Evolutionary conservation across 768 basidiomycete species (phyloP).

Genomic region (Baorangia bicolor): DNA sequence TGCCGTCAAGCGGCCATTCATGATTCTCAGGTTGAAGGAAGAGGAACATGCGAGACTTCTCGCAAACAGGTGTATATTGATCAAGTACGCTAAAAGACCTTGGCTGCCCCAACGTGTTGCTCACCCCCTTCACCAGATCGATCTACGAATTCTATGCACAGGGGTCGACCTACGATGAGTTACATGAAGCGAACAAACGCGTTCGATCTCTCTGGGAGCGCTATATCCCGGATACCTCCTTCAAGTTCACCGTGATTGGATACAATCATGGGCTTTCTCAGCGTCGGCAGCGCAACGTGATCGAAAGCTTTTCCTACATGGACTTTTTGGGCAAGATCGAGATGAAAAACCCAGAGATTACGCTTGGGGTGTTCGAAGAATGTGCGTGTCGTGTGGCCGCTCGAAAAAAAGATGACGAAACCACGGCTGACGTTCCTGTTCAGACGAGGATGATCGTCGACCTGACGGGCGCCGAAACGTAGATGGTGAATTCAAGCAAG

Average conservation of each 20-base stretch:
- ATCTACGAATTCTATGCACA: constrained; percentile 78
- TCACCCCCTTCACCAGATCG: constrained; percentile 44
- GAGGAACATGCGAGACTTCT: constrained; percentile 77
- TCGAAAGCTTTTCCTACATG: constrained; percentile 87
- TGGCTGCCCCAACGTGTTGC: not conserved
- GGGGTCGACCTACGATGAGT: constrained; percentile 63
- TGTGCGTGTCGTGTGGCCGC: constrained; percentile 48
- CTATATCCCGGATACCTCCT: constrained; percentile 66
- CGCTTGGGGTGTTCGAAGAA: constrained; percentile 80
- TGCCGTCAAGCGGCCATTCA: constrained; percentile 59
- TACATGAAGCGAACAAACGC: constrained; percentile 57
- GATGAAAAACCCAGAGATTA: constrained; percentile 75
- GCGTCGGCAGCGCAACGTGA: constrained; percentile 58
- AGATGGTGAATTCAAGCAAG: constrained; percentile 65
- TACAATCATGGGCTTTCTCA: constrained; percentile 76
- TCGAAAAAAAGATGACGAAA: not conserved
- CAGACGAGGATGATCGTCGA: constrained; percentile 53
- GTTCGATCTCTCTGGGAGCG: constrained; percentile 52
- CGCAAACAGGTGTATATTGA: constrained; percentile 73
- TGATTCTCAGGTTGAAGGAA: constrained; percentile 63
- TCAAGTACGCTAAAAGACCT: constrained; percentile 57
- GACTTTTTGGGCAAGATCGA: constrained; percentile 76
- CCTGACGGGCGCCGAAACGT: constrained; percentile 52
- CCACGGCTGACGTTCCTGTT: not conserved
- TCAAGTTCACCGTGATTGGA: constrained; percentile 75